phyloP scores from a whole-genome alignment of 306 rosid species.

The Acmispon strigosus region DNA sequence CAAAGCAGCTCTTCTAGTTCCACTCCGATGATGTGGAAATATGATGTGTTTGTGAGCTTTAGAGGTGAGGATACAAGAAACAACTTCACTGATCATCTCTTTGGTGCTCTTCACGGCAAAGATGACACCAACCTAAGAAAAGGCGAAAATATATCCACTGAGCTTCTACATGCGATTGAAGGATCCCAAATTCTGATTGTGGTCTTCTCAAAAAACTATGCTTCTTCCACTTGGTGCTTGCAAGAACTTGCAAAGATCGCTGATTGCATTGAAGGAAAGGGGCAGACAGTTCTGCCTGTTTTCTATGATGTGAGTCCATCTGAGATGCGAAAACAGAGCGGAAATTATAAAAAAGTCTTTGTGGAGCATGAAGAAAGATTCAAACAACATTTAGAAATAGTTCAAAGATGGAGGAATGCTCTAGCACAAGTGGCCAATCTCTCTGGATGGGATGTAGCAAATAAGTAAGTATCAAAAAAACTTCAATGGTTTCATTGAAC shows the following conservation, averaged over 20 bases:
- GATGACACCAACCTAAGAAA: neutral
- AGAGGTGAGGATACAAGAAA: neutral
- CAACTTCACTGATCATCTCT: conserved; percentile 14
- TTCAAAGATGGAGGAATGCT: neutral
- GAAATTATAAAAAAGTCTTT: neutral
- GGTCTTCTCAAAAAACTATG: conserved; percentile 9
- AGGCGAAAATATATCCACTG: neutral
- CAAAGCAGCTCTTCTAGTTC: neutral
- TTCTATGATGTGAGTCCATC: conserved; percentile 21
- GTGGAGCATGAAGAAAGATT: neutral
- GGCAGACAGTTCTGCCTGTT: neutral
- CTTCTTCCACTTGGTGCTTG: conserved; percentile 30
- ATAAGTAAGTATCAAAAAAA: neutral
- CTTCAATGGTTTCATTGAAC: too few species aligned
- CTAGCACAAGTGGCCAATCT: conserved; percentile 2
- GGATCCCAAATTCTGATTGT: neutral
- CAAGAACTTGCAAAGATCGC: conserved; percentile 9
- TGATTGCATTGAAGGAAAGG: neutral
- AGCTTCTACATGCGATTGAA: conserved; percentile 8
- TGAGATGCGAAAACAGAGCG: conserved; percentile 1
- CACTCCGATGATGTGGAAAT: neutral
- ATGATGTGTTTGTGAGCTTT: conserved; percentile 26
- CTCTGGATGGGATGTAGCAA: neutral
- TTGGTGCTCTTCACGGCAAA: neutral
- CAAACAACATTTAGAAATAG: neutral